Evolutionary conservation across 2,329 filamentous ascomycete genomes (phyloP).

Genomic region (Acephala macrosclerotiorum): DNA sequence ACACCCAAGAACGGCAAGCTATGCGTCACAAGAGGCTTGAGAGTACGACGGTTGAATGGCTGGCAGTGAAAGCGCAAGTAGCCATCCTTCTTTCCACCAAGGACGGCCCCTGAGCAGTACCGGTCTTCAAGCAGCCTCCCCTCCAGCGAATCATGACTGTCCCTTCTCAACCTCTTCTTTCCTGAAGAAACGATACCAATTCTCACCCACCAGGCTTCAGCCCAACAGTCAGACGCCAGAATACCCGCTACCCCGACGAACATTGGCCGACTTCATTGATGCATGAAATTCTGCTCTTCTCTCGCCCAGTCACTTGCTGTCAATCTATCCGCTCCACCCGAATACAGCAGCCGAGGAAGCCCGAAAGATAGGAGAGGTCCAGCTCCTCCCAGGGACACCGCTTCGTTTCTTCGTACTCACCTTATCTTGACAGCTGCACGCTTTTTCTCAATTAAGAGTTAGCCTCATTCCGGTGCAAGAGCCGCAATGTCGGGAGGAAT

Average conservation of each 20-base stretch:
- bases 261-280: constrained; percentile 14
- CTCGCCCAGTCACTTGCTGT: constrained; percentile 24
- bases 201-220: constrained; percentile 16
- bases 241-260: constrained; percentile 2
- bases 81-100: constrained; percentile 1
- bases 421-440: constrained; percentile 5
- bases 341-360: neutral
- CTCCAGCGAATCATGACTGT: constrained; percentile 15
- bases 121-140: neutral
- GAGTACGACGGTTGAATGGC: constrained; percentile 28
- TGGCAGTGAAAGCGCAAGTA: constrained; percentile 12
- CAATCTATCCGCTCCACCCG: neutral
- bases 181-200: constrained; percentile 14
- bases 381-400: neutral
- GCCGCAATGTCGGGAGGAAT: neutral
- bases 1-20: constrained; percentile 14
- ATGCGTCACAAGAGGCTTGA: constrained; percentile 35
- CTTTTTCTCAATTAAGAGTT: neutral
- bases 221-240: constrained; percentile 6
- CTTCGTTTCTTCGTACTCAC: neutral
- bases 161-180: neutral
- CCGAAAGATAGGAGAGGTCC: constrained; percentile 10
- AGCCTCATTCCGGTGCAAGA: neutral
- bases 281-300: constrained; percentile 28
- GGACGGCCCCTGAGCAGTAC: constrained; percentile 9